Evolutionary conservation across 192 early-diverging fungal species (phyloP), one percentile per base, ranked within the genome.

Genomic region (Coemansia sp.): DNA sequence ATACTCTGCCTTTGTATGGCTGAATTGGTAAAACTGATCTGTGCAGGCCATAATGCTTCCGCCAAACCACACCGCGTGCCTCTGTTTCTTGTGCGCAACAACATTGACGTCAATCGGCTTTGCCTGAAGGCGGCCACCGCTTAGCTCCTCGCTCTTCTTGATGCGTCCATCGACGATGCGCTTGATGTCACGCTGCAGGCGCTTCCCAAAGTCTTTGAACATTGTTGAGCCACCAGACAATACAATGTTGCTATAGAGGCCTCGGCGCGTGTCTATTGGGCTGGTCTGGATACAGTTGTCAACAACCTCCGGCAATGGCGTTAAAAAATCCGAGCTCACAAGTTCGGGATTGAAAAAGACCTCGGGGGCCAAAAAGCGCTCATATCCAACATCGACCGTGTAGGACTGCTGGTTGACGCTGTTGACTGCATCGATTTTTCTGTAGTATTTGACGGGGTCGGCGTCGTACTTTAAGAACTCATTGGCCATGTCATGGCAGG

Each of bases 301-400:
- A 21, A 99, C 96, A 19, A 98, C 93, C 46, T 96, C 91, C 10
- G 97, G 96, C 21, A 99, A 84, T 41, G 97, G 97, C 18, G 94
- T 97, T 67, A 97, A 78, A 76, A 97, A 99, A 76, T 98, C 96
- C 21, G 95, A 93, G 86, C 90, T 92, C 47, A 92, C 93, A 67
- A 99, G 95, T 84, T 99, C 97, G 21, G 97, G 97, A 77, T 97
- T 98, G 86, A 99, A 99, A 80, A 99, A 99, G 77, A 99, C 93
- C 73, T 99, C 97, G 16, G 97, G 97, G n/a, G 93, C 97, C 64
- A 99, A 82, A 87, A 99, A 99, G 60, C 97, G 93, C 77, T 99
- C 97, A 73, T 93, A 99, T 58, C 97, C 97, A 67, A 99, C 91
- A 85, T 99, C 97, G 15, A 99, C 93, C 40, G 81, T 88, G 77